Percentiles rank a stretch among this genome's conserved stretches.
Conservation (phyloP, 208 protist species). For the Leishmania turanica region DNA sequence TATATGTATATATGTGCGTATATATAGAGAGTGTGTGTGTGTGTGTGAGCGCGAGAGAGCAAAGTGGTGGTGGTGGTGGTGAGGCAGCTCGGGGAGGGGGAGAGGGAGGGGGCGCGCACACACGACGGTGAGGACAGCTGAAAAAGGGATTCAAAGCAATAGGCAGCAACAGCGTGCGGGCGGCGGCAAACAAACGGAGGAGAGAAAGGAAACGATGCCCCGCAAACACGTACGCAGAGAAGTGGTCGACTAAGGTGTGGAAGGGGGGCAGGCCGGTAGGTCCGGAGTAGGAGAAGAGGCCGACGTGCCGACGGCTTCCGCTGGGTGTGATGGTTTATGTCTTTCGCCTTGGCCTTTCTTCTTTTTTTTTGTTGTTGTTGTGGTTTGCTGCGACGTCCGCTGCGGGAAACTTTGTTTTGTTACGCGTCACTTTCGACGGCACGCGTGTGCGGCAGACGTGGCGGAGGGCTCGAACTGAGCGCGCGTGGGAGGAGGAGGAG, state of each 20-base stretch:
- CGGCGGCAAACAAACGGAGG: conserved; percentile 6
- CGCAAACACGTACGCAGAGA: neutral
- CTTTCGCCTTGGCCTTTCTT: neutral
- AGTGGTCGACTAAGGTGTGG: neutral
- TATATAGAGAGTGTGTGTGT: neutral
- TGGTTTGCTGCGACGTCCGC: neutral
- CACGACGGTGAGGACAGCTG: conserved; percentile 7
- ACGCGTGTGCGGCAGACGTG: too few relatives aligned
- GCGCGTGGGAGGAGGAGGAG: neutral
- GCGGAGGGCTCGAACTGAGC: neutral
- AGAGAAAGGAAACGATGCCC: neutral
- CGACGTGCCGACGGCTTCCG: neutral
- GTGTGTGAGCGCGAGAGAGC: neutral
- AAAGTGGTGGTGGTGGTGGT: neutral
- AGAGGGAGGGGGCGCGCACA: conserved; percentile 2
- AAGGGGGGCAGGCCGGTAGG: neutral
- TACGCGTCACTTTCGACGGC: neutral
- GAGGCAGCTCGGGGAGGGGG: neutral
- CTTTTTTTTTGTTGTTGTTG: neutral
- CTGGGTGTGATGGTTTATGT: neutral
- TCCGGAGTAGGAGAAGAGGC: neutral
- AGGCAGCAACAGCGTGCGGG: neutral
- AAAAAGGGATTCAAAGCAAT: neutral
- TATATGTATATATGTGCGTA: neutral
- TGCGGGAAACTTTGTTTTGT: neutral